These are phyloP conservation scores for Entomortierella beljakovae DNA, from an alignment of 192 early-diverging fungal genomes.

Conservation along the genomic window DNA sequence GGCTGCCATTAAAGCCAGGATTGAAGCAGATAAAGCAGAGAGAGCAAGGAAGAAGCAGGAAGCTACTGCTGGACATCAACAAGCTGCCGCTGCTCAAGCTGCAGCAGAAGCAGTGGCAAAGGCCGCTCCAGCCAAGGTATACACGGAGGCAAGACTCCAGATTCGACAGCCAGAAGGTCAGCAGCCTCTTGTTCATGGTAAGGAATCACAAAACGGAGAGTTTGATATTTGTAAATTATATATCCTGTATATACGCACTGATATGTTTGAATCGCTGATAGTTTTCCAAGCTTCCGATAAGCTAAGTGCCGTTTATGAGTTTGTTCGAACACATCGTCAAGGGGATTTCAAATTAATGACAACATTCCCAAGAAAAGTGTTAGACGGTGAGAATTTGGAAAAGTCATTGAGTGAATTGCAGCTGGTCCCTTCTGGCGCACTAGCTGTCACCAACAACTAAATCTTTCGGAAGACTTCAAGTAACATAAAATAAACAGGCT, in stretches of 20 bases:
- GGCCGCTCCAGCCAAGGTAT: conserved; percentile 64
- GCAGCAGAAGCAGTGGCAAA: conserved; percentile 43
- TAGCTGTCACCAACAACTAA: conserved; percentile 59
- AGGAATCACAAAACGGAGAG: not conserved
- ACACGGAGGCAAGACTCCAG: conserved; percentile 81
- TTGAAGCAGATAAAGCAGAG: conserved; percentile 84
- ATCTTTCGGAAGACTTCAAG: not conserved
- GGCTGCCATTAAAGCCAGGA: conserved; percentile 79
- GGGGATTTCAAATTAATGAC: conserved; percentile 71
- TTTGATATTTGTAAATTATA: not conserved
- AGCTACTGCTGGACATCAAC: conserved; percentile 2
- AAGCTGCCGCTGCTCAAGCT: conserved; percentile 34
- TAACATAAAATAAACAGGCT: conserved; percentile 2
- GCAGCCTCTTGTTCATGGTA: conserved; percentile 44
- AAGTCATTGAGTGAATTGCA: conserved; percentile 80
- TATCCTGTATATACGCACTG: not conserved
- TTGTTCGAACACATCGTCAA: conserved; percentile 59
- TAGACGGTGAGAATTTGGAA: conserved; percentile 64
- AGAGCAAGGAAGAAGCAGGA: conserved; percentile 70
- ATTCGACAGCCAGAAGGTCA: conserved; percentile 70
- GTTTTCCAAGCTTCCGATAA: conserved; percentile 71
- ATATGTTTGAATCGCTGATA: conserved; percentile 21
- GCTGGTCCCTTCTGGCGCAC: conserved; percentile 66
- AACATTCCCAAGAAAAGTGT: conserved; percentile 79
- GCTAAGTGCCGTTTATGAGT: conserved; percentile 70